Evolutionary conservation across 768 basidiomycete genomes (phyloP).

Genomic region (Lactifluus echinatus): DNA sequence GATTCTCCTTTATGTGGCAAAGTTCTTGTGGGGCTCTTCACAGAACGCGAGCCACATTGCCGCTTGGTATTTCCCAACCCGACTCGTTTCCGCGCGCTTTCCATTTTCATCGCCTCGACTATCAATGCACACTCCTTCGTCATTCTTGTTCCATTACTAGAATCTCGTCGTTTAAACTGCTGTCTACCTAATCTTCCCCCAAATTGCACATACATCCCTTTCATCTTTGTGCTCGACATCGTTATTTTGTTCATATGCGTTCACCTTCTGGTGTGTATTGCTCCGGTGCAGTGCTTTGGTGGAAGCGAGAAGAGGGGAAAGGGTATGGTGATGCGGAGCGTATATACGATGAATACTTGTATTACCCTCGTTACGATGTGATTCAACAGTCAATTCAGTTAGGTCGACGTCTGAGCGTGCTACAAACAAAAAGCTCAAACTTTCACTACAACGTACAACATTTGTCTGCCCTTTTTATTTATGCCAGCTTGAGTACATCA

Average conservation of each 20-base stretch:
- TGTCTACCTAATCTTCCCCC: background rate
- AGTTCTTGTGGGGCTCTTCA: background rate
- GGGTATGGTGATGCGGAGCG: background rate
- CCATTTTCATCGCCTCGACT: background rate
- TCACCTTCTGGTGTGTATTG: conserved; percentile 12
- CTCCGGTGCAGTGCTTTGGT: conserved; percentile 14
- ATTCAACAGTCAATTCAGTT: conserved; percentile 1
- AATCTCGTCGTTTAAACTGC: background rate
- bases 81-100: background rate
- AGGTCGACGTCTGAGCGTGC: background rate
- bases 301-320: background rate
- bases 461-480: background rate
- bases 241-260: conserved; percentile 15
- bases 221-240: conserved; percentile 13
- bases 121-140: conserved; percentile 8
- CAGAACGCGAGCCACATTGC: background rate
- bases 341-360: conserved; percentile 16
- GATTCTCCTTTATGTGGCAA: background rate
- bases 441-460: no score
- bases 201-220: background rate
- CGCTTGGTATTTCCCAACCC: no score
- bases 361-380: background rate
- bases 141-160: conserved; percentile 6
- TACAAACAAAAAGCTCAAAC: background rate
- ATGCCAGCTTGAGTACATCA: conserved; percentile 59